Percentiles rank a stretch among this genome's conserved stretches.
These are phyloP conservation scores for Stephania japonica DNA, from an alignment of 164 flowering plant genomes.

Conservation along the genomic window DNA sequence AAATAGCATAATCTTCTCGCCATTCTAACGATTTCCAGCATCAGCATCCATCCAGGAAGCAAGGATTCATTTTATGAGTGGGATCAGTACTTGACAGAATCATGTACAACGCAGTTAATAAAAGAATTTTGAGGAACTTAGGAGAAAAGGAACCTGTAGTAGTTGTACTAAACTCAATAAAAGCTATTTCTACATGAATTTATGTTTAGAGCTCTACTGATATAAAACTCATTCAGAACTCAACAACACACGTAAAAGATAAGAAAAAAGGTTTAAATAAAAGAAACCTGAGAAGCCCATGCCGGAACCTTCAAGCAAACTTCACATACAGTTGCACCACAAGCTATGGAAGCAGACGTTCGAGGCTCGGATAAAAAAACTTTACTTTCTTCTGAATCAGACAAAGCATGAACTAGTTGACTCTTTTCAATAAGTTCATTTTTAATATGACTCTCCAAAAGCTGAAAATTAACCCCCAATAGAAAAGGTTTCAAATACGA, in stretches of 20 bases:
- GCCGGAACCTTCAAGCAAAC: slow-evolving; percentile 78
- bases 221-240: not conserved
- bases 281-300: slow-evolving; percentile 87
- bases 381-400: slow-evolving; percentile 43
- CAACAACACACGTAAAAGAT: not conserved
- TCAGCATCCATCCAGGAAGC: no score
- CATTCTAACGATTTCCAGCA: no score
- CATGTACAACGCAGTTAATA: no score
- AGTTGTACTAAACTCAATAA: no score
- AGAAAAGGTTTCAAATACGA: not conserved
- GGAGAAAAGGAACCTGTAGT: no score
- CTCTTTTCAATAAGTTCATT: slow-evolving; percentile 73
- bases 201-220: not conserved
- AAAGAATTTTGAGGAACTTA: no score
- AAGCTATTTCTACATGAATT: no score
- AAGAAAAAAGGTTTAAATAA: not conserved
- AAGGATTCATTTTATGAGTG: no score
- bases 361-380: slow-evolving; percentile 54
- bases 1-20: no score
- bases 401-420: slow-evolving; percentile 60
- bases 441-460: slow-evolving; percentile 80
- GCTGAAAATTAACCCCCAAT: slow-evolving; percentile 29
- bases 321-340: slow-evolving; percentile 86
- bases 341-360: slow-evolving; percentile 70
- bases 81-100: no score